Conservation (phyloP, 441 rosid species). For the Adansonia rubrostipa region DNA sequence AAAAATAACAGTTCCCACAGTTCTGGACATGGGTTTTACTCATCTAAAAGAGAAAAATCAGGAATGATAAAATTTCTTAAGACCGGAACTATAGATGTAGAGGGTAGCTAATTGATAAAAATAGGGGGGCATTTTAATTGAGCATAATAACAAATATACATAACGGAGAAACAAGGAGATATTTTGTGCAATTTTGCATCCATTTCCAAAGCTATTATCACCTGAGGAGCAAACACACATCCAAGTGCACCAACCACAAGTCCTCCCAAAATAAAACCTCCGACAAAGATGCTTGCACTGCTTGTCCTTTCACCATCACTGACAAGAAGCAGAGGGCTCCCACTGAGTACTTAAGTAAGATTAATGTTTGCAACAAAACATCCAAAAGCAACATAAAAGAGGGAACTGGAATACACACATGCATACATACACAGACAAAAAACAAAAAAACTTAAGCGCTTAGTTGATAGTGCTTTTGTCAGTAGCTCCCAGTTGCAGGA, state of each 20-base stretch:
- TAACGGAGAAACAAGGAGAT: not conserved
- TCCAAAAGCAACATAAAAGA: not conserved
- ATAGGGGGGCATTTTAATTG: not conserved
- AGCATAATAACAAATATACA: not conserved
- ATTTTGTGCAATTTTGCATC: conserved; percentile 1
- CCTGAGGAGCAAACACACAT: conserved; percentile 95
- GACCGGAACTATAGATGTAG: not conserved
- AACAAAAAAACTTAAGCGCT: not conserved
- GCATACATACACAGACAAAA: not conserved
- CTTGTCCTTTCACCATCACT: conserved; percentile 71
- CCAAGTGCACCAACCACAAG: conserved; percentile 89
- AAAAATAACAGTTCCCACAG: not conserved
- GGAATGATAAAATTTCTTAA: not conserved
- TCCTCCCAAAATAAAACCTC: conserved; percentile 93
- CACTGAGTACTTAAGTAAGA: conserved; percentile 3
- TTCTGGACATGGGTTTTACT: not conserved
- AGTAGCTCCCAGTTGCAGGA: not conserved
- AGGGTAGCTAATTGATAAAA: not conserved
- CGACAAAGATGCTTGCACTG: conserved; percentile 68
- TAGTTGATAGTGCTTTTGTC: not conserved
- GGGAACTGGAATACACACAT: not conserved
- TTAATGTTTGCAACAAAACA: not conserved
- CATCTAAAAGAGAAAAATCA: not conserved
- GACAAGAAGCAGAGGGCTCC: conserved; percentile 18
- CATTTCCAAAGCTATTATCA: conserved; percentile 32